Evolutionary conservation across 176 grass and related monocot species (phyloP).

Genomic region (Miscanthus lutarioriparius): DNA sequence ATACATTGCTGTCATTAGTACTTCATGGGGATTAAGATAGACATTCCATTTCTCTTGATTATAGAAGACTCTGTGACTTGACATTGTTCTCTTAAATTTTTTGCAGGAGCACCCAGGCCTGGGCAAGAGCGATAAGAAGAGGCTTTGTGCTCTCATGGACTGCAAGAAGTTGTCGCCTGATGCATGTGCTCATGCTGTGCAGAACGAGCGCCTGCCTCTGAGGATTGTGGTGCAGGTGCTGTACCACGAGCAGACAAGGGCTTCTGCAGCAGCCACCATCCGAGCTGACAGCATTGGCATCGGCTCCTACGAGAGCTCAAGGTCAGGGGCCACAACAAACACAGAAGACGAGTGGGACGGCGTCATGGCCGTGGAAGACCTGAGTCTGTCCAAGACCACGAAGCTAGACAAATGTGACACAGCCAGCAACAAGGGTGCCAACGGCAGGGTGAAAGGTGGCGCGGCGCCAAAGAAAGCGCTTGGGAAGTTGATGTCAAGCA

Average conservation of each 20-base stretch:
- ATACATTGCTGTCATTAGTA: not conserved
- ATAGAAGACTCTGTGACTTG: not conserved
- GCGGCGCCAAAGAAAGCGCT: conserved; percentile 60
- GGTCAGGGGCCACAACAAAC: conserved; percentile 83
- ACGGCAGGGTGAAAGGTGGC: conserved; percentile 47
- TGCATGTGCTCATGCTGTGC: conserved; percentile 72
- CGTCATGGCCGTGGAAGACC: conserved; percentile 48
- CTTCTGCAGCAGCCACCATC: conserved; percentile 55
- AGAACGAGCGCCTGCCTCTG: conserved; percentile 92
- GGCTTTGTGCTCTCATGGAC: conserved; percentile 74
- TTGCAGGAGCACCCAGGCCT: conserved; percentile 83
- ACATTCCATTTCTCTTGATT: not conserved
- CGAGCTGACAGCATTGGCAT: conserved; percentile 62
- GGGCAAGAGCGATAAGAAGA: conserved; percentile 88
- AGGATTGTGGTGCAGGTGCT: conserved; percentile 87
- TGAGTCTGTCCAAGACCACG: conserved; percentile 43
- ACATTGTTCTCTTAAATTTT: not conserved
- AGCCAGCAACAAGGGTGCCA: conserved; percentile 29
- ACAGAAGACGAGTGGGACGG: conserved; percentile 88
- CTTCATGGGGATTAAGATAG: not conserved
- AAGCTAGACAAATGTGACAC: conserved; percentile 32
- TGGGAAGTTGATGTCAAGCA: conserved; percentile 59
- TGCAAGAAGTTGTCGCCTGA: conserved; percentile 85
- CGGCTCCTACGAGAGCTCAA: conserved; percentile 89
- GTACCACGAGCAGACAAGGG: conserved; percentile 79